phyloP scores from a whole-genome alignment of 306 rosid genomes.

The Dalbergia cultrata region DNA sequence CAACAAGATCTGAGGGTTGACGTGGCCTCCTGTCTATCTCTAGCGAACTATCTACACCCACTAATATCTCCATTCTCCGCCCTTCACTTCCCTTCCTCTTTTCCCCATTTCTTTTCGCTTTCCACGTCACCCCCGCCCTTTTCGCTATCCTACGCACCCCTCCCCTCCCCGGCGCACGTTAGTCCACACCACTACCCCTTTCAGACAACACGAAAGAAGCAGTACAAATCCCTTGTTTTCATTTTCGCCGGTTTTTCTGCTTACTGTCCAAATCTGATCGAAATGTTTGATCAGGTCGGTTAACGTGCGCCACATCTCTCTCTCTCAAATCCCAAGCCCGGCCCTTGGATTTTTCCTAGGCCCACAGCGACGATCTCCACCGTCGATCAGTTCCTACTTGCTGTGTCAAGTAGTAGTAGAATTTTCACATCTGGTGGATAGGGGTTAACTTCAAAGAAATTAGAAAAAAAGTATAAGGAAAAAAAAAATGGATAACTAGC shows the following conservation, averaged over 20 bases:
- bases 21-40: constrained; percentile 69
- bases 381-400: not conserved
- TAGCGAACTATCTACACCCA: constrained; percentile 56
- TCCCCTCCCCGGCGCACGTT: constrained; percentile 37
- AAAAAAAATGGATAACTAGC: not conserved
- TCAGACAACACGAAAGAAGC: too few species aligned
- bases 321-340: constrained; percentile 8
- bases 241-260: not conserved
- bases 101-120: constrained; percentile 45
- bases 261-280: not conserved
- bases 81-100: not conserved
- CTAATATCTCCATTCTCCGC: constrained; percentile 25
- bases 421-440: not conserved
- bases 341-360: not conserved
- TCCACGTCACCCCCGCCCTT: constrained; percentile 46
- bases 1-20: constrained; percentile 46
- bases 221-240: not conserved
- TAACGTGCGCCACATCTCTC: constrained; percentile 44
- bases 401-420: not conserved
- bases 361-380: not conserved
- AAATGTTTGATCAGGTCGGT: constrained; percentile 4
- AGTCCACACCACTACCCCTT: not conserved
- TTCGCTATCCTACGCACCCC: constrained; percentile 10
- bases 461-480: too few species aligned
- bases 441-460: not conserved